phyloP scores from a whole-genome alignment of 1,284 basidiomycete genomes.

The Cutaneotrichosporon spelunceum region DNA sequence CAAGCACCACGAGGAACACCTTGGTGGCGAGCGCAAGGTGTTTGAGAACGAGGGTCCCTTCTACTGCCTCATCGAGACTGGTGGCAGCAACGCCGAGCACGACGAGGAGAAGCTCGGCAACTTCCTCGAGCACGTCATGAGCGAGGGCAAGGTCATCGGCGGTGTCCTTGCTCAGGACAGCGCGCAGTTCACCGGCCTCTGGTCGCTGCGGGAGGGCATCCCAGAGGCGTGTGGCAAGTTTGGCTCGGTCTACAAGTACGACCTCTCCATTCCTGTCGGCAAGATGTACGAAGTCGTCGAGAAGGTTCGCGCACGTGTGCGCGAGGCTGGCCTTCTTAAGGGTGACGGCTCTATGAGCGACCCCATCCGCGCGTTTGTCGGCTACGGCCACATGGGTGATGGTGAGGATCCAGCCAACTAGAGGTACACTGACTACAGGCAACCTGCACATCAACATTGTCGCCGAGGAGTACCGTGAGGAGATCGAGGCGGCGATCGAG shows the following conservation, averaged over 20 bases:
- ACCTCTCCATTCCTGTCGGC: slow-evolving; percentile 83
- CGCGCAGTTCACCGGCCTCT: slow-evolving; percentile 82
- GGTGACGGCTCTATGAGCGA: slow-evolving; percentile 57
- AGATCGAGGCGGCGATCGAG: slow-evolving; percentile 83
- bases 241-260: slow-evolving; percentile 97
- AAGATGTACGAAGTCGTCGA: slow-evolving; percentile 90
- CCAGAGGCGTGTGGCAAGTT: slow-evolving; percentile 92
- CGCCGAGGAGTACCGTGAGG: slow-evolving; percentile 75
- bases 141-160: slow-evolving; percentile 75
- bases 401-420: slow-evolving; percentile 56
- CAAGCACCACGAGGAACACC: slow-evolving; percentile 47
- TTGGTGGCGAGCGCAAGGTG: slow-evolving; percentile 46
- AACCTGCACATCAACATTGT: slow-evolving; percentile 94
- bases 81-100: slow-evolving; percentile 87
- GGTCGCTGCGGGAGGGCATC: slow-evolving; percentile 91
- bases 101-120: slow-evolving; percentile 92
- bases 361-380: slow-evolving; percentile 76
- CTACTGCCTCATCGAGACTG: slow-evolving; percentile 91
- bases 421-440: slow-evolving; percentile 54
- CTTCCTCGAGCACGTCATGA: slow-evolving; percentile 76
- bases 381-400: slow-evolving; percentile 96
- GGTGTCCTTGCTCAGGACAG: slow-evolving; percentile 92
- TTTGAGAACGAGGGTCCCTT: slow-evolving; percentile 71
- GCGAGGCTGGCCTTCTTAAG: slow-evolving; percentile 67
- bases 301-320: slow-evolving; percentile 68